These are phyloP conservation scores for Leccinellum rugosiceps DNA, from an alignment of 768 basidiomycete species.

Conservation along the genomic window DNA sequence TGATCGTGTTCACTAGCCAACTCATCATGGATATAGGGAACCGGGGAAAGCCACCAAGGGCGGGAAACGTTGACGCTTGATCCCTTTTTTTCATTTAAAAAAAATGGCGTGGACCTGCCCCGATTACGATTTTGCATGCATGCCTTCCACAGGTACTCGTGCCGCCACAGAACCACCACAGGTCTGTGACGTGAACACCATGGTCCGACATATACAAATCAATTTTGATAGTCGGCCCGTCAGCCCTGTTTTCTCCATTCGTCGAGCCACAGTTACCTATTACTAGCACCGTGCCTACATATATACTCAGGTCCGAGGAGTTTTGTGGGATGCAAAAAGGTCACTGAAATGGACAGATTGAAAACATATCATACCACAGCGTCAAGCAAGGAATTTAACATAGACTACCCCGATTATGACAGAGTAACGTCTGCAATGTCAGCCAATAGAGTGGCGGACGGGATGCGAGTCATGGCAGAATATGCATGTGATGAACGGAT, in stretches of 20 bases:
- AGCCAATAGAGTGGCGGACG: constrained; percentile 5
- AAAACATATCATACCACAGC: constrained; percentile 19
- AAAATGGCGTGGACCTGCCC: constrained; percentile 5
- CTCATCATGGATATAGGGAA: constrained; percentile 17
- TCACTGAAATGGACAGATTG: constrained; percentile 2
- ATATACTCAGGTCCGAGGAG: constrained; percentile 1
- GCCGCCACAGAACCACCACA: constrained; percentile 4
- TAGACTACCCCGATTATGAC: constrained; percentile 8
- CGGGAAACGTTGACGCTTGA: constrained; percentile 17
- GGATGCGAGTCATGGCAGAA: constrained; percentile 19
- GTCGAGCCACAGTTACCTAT: not conserved
- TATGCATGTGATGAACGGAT: constrained; percentile 12
- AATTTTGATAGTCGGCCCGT: not conserved
- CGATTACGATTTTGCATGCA: not conserved
- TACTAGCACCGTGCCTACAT: not conserved
- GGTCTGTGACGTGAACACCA: not conserved
- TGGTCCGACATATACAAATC: not conserved
- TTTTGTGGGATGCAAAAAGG: constrained; percentile 1
- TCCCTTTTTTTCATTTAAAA: not conserved
- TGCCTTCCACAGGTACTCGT: not conserved
- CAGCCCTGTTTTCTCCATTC: not conserved
- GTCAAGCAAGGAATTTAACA: constrained; percentile 18
- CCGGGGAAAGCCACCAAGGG: constrained; percentile 14
- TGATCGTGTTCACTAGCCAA: not conserved
- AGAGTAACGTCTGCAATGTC: constrained; percentile 16